phyloP scores from a whole-genome alignment of 768 basidiomycete species.

The Phlebiopsis gigantea region DNA sequence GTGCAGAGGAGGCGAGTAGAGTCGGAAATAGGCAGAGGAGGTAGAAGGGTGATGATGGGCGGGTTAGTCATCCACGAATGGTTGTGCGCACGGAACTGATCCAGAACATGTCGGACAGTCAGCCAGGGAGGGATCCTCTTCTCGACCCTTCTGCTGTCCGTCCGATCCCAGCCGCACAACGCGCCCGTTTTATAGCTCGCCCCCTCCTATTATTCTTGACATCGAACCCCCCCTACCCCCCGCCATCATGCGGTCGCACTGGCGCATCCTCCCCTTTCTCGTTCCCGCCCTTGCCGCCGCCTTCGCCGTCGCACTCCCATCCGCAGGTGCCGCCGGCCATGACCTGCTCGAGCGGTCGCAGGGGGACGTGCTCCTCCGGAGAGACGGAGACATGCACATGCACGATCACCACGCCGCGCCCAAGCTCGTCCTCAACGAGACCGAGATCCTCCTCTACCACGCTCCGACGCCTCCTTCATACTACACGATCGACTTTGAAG shows the following conservation, averaged over 20 bases:
- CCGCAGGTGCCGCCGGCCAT: conserved; percentile 21
- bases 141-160: conserved; percentile 6
- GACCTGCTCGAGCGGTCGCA: conserved; percentile 1
- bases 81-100: conserved; percentile 1
- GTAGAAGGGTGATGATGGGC: conserved; percentile 1
- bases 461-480: conserved; percentile 74
- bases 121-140: conserved; percentile 1
- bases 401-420: conserved; percentile 46
- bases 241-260: conserved; percentile 24
- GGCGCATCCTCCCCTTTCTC: conserved; percentile 23
- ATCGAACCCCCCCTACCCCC: conserved; percentile 15
- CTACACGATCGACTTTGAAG: conserved; percentile 73
- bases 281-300: conserved; percentile 19
- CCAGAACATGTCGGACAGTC: not conserved
- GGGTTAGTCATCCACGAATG: not conserved
- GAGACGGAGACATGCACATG: conserved; percentile 32
- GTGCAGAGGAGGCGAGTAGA: not conserved
- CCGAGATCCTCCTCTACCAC: conserved; percentile 60
- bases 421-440: conserved; percentile 68
- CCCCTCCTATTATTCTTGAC: conserved; percentile 9
- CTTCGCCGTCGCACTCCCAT: conserved; percentile 16
- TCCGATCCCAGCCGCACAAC: conserved; percentile 15
- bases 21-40: not conserved
- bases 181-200: not conserved
- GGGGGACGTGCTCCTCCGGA: conserved; percentile 12